Percentiles rank a stretch among this genome's conserved stretches.
phyloP scores from a whole-genome alignment of 371 early-diverging fungal species.

The Rhizomucor miehei region DNA sequence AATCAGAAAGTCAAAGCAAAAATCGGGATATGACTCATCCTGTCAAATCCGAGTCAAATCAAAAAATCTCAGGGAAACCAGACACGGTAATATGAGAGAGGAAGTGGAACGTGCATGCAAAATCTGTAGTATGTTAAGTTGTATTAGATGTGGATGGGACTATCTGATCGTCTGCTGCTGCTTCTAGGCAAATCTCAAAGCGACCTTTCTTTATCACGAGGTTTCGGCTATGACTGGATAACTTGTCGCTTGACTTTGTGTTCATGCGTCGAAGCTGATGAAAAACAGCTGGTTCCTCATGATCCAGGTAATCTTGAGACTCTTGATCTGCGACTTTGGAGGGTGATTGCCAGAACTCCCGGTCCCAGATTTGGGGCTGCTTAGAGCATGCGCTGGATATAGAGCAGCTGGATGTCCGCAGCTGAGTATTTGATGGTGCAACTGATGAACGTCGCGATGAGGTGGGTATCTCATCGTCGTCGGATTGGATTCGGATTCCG shows the following conservation, averaged over 20 bases:
- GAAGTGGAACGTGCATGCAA: too few relatives aligned
- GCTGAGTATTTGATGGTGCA: not conserved
- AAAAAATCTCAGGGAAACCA: too few relatives aligned
- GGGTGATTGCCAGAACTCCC: conserved; percentile 12
- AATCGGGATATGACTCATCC: not conserved
- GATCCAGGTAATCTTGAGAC: not conserved
- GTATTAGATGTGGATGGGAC: not conserved
- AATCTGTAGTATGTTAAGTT: too few relatives aligned
- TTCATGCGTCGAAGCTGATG: conserved; percentile 25
- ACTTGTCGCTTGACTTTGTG: conserved; percentile 9
- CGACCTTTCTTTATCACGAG: conserved; percentile 38
- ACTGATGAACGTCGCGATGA: conserved; percentile 4
- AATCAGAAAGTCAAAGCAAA: not conserved
- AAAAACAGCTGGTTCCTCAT: conserved; percentile 18
- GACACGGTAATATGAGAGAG: too few relatives aligned
- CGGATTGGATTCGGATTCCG: conserved; percentile 24
- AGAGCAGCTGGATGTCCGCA: not conserved
- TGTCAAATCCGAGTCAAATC: too few relatives aligned
- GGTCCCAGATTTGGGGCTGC: conserved; percentile 8
- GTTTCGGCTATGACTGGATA: not conserved
- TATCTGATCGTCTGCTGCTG: not conserved
- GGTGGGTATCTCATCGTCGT: conserved; percentile 9
- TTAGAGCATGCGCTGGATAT: not conserved
- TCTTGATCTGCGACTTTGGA: not conserved
- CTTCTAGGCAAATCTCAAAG: conserved; percentile 31